Evolutionary conservation across 2,329 filamentous ascomycete species (phyloP).

Genomic region (Aureobasidium sp.): DNA sequence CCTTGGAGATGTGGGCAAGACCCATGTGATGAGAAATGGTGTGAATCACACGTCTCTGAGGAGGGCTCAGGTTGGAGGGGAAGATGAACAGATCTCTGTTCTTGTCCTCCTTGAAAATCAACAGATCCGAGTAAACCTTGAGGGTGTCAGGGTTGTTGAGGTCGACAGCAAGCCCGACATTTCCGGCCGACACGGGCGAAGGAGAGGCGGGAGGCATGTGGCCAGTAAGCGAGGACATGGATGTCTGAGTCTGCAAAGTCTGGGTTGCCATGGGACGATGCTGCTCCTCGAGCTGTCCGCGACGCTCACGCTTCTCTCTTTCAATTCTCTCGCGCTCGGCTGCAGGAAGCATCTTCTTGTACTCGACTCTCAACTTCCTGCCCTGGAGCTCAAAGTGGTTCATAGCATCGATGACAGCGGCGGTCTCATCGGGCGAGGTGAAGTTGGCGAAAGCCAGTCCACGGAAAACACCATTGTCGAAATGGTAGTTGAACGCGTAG

Average conservation of each 20-base stretch:
- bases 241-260: constrained; percentile 74
- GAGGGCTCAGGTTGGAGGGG: constrained; percentile 66
- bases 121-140: constrained; percentile 80
- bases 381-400: constrained; percentile 95
- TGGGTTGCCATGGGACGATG: constrained; percentile 61
- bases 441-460: constrained; percentile 97
- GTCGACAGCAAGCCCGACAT: constrained; percentile 59
- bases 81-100: constrained; percentile 75
- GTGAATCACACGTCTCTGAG: constrained; percentile 83
- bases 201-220: constrained; percentile 53
- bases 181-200: constrained; percentile 55
- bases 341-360: constrained; percentile 98
- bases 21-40: constrained; percentile 93
- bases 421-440: constrained; percentile 88
- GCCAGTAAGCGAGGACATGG: constrained; percentile 68
- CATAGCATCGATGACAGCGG: constrained; percentile 82
- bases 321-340: constrained; percentile 94
- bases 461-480: constrained; percentile 94
- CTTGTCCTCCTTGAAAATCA: constrained; percentile 76
- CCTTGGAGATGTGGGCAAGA: constrained; percentile 81
- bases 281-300: constrained; percentile 94
- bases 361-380: constrained; percentile 89
- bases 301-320: constrained; percentile 89
- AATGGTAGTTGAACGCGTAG: constrained; percentile 99
- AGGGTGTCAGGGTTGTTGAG: constrained; percentile 84